Conservation (phyloP, 1,284 basidiomycete genomes). For the Fomitiporia mediterranea region DNA sequence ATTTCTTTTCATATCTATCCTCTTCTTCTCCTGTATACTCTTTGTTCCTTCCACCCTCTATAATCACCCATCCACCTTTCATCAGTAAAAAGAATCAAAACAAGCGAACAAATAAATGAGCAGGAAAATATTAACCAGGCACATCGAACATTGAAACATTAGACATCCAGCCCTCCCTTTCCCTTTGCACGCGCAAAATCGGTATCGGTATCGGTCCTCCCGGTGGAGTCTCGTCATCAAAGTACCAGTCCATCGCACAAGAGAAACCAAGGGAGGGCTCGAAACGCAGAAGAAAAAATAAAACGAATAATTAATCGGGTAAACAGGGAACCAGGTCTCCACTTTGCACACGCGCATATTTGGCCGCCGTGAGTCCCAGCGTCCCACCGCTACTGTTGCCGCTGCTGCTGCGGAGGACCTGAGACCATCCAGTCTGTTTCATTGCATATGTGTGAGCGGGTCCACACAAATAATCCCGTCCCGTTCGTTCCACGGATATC, state of each 20-base stretch:
- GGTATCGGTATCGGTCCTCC: not conserved
- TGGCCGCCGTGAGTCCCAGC: not conserved
- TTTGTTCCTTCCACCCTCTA: too few relatives aligned
- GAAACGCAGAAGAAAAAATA: not conserved
- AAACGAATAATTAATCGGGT: too few relatives aligned
- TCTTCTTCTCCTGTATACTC: not conserved
- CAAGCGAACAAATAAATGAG: slow-evolving; percentile 1
- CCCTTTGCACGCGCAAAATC: slow-evolving; percentile 1
- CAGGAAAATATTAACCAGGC: not conserved
- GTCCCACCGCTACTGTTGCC: too few relatives aligned
- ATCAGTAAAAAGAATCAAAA: not conserved
- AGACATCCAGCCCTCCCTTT: not conserved
- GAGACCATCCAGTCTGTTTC: too few relatives aligned
- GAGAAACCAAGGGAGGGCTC: not conserved
- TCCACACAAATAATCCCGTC: slow-evolving; percentile 90
- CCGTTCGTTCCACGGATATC: slow-evolving; percentile 92
- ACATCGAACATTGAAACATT: not conserved
- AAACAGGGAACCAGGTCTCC: too few relatives aligned
- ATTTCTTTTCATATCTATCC: not conserved
- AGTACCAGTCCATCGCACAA: not conserved
- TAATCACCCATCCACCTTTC: too few relatives aligned
- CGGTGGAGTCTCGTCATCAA: slow-evolving; percentile 1
- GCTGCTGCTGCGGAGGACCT: too few relatives aligned
- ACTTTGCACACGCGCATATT: not conserved
- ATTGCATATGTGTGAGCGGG: slow-evolving; percentile 59